A percentile compares a stretch with the other conserved stretches of the same genome.
Conservation (phyloP, 2,329 filamentous ascomycete genomes). For the Arthrobotrys megalospora region DNA sequence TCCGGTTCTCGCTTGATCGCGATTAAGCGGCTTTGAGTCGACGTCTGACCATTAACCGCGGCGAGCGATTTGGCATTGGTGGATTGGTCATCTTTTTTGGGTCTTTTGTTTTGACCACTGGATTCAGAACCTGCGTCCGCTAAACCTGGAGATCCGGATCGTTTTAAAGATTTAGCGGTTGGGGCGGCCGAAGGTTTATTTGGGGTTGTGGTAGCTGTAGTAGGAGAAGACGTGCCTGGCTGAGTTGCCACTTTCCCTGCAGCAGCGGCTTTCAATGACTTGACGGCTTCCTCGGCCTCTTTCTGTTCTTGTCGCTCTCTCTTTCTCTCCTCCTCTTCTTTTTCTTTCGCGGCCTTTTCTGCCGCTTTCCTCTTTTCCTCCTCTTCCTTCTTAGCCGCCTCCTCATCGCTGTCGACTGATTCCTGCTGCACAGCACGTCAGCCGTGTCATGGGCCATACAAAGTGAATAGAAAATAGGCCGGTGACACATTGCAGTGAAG, state of each 20-base stretch:
- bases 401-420: conserved; percentile 68
- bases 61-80: conserved; percentile 28
- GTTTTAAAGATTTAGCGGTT: conserved; percentile 60
- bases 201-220: conserved; percentile 55
- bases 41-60: conserved; percentile 40
- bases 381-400: conserved; percentile 69
- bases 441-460: conserved; percentile 62
- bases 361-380: conserved; percentile 67
- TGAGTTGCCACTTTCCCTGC: conserved; percentile 57
- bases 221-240: conserved; percentile 57
- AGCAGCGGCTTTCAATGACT: conserved; percentile 59
- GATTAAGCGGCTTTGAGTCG: conserved; percentile 62
- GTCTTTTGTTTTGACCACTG: conserved; percentile 39
- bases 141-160: conserved; percentile 60
- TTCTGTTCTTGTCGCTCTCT: conserved; percentile 56
- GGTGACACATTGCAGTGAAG: conserved; percentile 21
- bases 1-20: conserved; percentile 63
- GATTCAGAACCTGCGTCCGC: conserved; percentile 50
- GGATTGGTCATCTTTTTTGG: conserved; percentile 60
- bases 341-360: conserved; percentile 61
- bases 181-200: conserved; percentile 47
- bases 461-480: conserved; percentile 60
- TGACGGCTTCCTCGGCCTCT: conserved; percentile 58
- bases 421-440: conserved; percentile 66
- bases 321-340: conserved; percentile 57